Evolutionary conservation across 176 grass and related monocot genomes (phyloP).

Genomic region (Rhynchospora pubera): DNA sequence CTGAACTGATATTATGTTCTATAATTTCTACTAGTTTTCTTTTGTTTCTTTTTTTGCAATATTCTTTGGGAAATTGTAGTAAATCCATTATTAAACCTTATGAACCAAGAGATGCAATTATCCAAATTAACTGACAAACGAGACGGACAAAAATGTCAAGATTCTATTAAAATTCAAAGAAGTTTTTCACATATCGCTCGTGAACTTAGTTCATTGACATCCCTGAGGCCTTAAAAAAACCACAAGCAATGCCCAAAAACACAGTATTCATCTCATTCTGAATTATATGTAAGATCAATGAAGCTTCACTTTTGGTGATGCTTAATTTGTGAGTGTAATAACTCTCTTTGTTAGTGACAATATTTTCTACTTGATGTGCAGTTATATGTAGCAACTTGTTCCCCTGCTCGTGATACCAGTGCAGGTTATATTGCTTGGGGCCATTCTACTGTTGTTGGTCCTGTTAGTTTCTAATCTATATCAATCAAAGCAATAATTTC

Average conservation of each 20-base stretch:
- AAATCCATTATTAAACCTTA: neutral
- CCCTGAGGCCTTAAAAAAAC: neutral
- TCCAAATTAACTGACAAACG: neutral
- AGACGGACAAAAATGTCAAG: too few relatives aligned
- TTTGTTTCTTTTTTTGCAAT: neutral
- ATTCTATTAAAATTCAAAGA: too few relatives aligned
- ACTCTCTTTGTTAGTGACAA: neutral
- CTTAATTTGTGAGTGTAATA: neutral
- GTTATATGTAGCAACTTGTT: slow-evolving; percentile 75
- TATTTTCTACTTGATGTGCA: slow-evolving; percentile 6
- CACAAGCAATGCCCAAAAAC: neutral
- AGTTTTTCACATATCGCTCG: too few relatives aligned
- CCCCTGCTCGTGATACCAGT: slow-evolving; percentile 55
- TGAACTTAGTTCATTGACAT: neutral
- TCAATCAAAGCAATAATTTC: neutral
- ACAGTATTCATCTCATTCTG: neutral
- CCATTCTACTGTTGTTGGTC: slow-evolving; percentile 90
- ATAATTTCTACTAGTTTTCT: neutral
- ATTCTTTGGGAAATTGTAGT: neutral
- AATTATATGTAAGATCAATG: neutral
- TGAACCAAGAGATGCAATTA: neutral
- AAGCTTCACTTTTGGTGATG: neutral
- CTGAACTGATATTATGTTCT: neutral
- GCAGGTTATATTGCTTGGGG: slow-evolving; percentile 80
- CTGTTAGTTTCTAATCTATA: slow-evolving; percentile 45